Conservation (phyloP, 768 basidiomycete genomes). For the Serendipita indica region DNA sequence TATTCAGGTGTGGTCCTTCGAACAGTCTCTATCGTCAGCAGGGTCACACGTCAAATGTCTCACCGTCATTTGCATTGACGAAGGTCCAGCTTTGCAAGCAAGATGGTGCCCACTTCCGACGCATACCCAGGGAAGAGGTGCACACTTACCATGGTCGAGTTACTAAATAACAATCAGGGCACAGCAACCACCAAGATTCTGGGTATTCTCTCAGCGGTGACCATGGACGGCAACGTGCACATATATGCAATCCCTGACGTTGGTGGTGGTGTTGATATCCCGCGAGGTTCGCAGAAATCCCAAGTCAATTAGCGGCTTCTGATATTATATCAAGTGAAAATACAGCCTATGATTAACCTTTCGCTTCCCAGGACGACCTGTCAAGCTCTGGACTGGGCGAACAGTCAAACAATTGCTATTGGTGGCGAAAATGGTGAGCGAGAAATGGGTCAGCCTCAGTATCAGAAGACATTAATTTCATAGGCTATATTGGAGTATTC, state of each 20-base stretch:
- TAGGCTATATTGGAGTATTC: conserved; percentile 25
- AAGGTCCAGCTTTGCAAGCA: conserved; percentile 61
- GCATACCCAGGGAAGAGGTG: conserved; percentile 44
- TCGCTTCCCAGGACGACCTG: conserved; percentile 63
- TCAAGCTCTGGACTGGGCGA: conserved; percentile 80
- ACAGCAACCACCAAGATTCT: conserved; percentile 54
- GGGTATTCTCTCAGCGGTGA: conserved; percentile 71
- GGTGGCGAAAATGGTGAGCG: conserved; percentile 67
- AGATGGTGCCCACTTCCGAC: conserved; percentile 92
- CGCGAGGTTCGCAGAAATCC: too few species aligned
- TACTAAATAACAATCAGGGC: not conserved
- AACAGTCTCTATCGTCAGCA: not conserved
- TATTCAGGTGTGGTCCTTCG: conserved; percentile 71
- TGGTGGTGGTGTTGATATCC: not conserved
- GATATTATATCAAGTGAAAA: conserved; percentile 9
- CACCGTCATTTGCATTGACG: conserved; percentile 72
- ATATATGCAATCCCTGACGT: not conserved
- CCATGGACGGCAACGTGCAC: conserved; percentile 53
- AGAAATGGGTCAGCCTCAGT: not conserved
- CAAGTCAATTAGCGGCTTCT: conserved; percentile 17
- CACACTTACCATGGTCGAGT: too few species aligned
- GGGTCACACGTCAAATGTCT: conserved; percentile 47
- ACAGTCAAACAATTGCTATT: conserved; percentile 64
- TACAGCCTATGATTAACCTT: conserved; percentile 54
- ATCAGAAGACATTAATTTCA: conserved; percentile 5